phyloP scores from a whole-genome alignment of 2,329 filamentous ascomycete genomes.

The Chalaropsis ovoidea region DNA sequence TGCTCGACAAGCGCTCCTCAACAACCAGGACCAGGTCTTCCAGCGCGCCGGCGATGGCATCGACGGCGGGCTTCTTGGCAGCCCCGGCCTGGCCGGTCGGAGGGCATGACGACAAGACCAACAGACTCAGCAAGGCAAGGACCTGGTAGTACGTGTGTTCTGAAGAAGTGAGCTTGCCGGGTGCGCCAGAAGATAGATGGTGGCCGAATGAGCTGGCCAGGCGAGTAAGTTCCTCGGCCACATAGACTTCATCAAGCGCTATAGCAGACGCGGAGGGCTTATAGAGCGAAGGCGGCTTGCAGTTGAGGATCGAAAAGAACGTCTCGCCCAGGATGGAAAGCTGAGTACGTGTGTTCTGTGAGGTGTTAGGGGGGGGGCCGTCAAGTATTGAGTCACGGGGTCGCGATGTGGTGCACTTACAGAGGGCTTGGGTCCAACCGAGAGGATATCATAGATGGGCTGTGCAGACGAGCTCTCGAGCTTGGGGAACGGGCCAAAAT shows the following conservation, averaged over 20 bases:
- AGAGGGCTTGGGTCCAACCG: conserved; percentile 43
- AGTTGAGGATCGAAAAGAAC: conserved; percentile 42
- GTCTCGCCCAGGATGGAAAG: conserved; percentile 42
- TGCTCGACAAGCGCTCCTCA: conserved; percentile 15
- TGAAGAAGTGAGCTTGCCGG: conserved; percentile 33
- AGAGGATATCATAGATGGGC: conserved; percentile 38
- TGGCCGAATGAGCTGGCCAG: conserved; percentile 37
- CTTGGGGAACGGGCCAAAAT: conserved; percentile 45
- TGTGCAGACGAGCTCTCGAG: conserved; percentile 35
- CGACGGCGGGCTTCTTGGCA: conserved; percentile 13
- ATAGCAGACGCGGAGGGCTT: conserved; percentile 37
- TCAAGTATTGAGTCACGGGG: not conserved
- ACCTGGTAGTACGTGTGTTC: conserved; percentile 40
- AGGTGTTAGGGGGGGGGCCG: conserved; percentile 26
- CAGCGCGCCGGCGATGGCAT: conserved; percentile 20
- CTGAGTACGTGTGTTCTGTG: conserved; percentile 42
- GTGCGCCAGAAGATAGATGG: conserved; percentile 31
- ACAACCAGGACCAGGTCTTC: conserved; percentile 20
- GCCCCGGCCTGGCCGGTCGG: not conserved
- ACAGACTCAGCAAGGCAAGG: conserved; percentile 35
- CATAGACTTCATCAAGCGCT: conserved; percentile 38
- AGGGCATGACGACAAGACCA: conserved; percentile 23
- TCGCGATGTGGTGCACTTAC: conserved; percentile 32
- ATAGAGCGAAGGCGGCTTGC: conserved; percentile 42
- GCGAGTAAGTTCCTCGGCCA: conserved; percentile 36